These are phyloP conservation scores for Backusella mclennaniae DNA, from an alignment of 192 early-diverging fungal species.

Conservation along the genomic window DNA sequence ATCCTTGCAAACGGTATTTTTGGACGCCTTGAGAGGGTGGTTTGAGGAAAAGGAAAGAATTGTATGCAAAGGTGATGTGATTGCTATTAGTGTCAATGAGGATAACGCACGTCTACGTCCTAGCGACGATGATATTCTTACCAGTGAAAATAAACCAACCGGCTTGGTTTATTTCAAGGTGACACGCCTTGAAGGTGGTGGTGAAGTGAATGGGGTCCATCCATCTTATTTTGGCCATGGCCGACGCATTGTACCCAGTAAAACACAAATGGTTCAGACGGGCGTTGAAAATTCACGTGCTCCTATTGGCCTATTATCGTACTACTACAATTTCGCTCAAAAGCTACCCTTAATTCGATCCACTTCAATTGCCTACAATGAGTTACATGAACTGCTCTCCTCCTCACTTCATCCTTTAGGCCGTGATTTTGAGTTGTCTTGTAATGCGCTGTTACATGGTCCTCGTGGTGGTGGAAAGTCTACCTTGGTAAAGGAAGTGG, in stretches of 20 bases:
- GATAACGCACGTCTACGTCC: conserved; percentile 47
- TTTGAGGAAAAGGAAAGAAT: conserved; percentile 63
- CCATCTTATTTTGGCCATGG: conserved; percentile 31
- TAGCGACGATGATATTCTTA: conserved; percentile 29
- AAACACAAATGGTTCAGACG: conserved; percentile 62
- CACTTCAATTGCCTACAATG: conserved; percentile 36
- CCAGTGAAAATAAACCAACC: neutral
- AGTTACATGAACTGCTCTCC: conserved; percentile 59
- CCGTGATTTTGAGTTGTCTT: conserved; percentile 61
- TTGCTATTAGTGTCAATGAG: conserved; percentile 63
- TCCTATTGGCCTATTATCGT: conserved; percentile 38
- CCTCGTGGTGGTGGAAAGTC: conserved; percentile 84
- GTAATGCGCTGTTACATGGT: conserved; percentile 75
- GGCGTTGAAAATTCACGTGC: conserved; percentile 61
- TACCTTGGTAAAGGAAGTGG: conserved; percentile 61
- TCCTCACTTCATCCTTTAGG: conserved; percentile 78
- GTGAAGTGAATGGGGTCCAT: conserved; percentile 13
- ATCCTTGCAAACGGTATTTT: conserved; percentile 50
- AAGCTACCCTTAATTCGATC: conserved; percentile 36
- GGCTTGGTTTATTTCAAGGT: conserved; percentile 49
- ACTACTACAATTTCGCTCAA: conserved; percentile 27
- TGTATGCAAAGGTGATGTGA: conserved; percentile 67
- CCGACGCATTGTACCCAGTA: conserved; percentile 48
- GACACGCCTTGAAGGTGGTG: conserved; percentile 21
- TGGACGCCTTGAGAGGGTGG: conserved; percentile 60